Percentiles rank a stretch among this genome's conserved stretches.
Evolutionary conservation across 2,329 filamentous ascomycete genomes (phyloP).

Genomic region (Phaeosphaeria sp.): DNA sequence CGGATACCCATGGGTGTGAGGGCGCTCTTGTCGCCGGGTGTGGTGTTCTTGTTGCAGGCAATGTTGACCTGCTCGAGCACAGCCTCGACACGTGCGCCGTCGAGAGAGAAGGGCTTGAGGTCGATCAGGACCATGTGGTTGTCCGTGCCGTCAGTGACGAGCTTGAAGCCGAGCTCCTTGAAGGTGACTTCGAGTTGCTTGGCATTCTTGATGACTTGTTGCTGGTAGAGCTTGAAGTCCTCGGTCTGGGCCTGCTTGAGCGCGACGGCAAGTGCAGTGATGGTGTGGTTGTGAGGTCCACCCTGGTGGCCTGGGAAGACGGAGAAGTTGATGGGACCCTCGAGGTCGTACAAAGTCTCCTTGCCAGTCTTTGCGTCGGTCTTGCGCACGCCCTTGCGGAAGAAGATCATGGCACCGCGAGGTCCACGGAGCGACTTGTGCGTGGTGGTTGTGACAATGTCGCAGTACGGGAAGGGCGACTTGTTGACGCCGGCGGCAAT

Average conservation of each 20-base stretch:
- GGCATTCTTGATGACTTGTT: conserved; percentile 87
- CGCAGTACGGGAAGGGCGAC: conserved; percentile 85
- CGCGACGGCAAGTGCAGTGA: conserved; percentile 91
- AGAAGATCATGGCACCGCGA: conserved; percentile 98
- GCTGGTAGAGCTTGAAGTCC: conserved; percentile 93
- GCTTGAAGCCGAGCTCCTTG: conserved; percentile 74
- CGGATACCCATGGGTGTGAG: conserved; percentile 91
- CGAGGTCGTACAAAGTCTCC: conserved; percentile 87
- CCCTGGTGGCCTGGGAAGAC: conserved; percentile 99
- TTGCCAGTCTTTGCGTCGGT: conserved; percentile 85
- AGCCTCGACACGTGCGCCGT: conserved; percentile 88
- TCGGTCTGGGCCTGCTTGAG: conserved; percentile 89
- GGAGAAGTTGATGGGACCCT: conserved; percentile 91
- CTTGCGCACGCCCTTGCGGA: conserved; percentile 86
- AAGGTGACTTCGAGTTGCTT: conserved; percentile 82
- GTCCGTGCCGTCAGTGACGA: conserved; percentile 94
- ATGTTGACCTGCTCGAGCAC: conserved; percentile 92
- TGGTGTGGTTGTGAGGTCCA: conserved; percentile 98
- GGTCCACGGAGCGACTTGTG: conserved; percentile 97
- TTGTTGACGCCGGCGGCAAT: conserved; percentile 91
- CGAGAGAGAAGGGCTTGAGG: conserved; percentile 85
- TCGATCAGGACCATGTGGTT: conserved; percentile 96
- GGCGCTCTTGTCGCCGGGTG: conserved; percentile 92
- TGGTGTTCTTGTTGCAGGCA: conserved; percentile 99
- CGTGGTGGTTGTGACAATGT: conserved; percentile 96